Percentiles rank a stretch among this genome's conserved stretches.
Conservation (phyloP, 768 basidiomycete genomes). For the Boletus barrowsii region DNA sequence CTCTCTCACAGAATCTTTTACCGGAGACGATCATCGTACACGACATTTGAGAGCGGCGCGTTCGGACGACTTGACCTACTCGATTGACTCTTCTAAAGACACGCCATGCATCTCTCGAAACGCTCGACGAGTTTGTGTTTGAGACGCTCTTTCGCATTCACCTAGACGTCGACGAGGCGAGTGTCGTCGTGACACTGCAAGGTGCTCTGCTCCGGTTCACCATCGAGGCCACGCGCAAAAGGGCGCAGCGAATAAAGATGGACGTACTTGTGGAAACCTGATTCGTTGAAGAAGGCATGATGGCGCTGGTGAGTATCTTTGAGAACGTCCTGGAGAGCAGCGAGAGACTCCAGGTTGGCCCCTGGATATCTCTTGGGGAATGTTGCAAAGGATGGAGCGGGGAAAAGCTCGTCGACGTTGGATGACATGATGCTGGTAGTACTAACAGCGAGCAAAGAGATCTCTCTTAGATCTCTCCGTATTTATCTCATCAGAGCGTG, state of each 20-base stretch:
- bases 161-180: constrained; percentile 34
- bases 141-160: constrained; percentile 36
- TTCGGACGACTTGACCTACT: constrained; percentile 52
- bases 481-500: no score
- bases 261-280: constrained; percentile 56
- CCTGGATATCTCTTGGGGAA: constrained; percentile 30
- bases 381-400: constrained; percentile 22
- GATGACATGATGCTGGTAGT: constrained; percentile 10
- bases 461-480: no score
- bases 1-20: constrained; percentile 39
- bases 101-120: constrained; percentile 44
- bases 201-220: constrained; percentile 43
- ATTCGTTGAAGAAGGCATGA: constrained; percentile 49
- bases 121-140: constrained; percentile 42
- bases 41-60: constrained; percentile 47
- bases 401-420: constrained; percentile 23
- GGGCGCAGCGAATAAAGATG: no score
- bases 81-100: constrained; percentile 52
- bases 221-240: constrained; percentile 36
- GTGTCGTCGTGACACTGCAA: constrained; percentile 46
- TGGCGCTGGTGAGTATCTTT: constrained; percentile 45
- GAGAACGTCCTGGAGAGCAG: constrained; percentile 32
- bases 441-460: no score
- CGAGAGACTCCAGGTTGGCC: constrained; percentile 18
- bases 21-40: constrained; percentile 32